A percentile compares a stretch with the other conserved stretches of the same genome.
Evolutionary conservation across 805 yeast genomes (phyloP).

Genomic region (Blastobotrys attinorum): DNA sequence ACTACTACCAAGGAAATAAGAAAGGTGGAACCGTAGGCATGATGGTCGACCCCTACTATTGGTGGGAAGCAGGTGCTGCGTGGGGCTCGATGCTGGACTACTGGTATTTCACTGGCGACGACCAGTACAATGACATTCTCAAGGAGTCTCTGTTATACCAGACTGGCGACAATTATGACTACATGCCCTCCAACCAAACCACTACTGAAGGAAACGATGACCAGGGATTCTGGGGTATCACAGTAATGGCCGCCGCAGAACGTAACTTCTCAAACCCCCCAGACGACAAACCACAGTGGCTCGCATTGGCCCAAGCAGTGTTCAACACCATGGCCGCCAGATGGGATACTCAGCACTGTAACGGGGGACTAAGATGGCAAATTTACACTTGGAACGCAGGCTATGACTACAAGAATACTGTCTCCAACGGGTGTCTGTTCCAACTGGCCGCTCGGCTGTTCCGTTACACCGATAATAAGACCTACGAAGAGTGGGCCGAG

Average conservation of each 20-base stretch:
- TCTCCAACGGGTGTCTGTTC: slow-evolving; percentile 85
- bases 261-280: slow-evolving; percentile 71
- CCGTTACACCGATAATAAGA: slow-evolving; percentile 65
- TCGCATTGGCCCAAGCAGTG: slow-evolving; percentile 76
- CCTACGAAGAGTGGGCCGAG: slow-evolving; percentile 70
- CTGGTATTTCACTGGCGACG: slow-evolving; percentile 61
- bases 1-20: slow-evolving; percentile 56
- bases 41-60: slow-evolving; percentile 86
- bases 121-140: slow-evolving; percentile 52
- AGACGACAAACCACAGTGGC: slow-evolving; percentile 61
- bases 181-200: slow-evolving; percentile 80
- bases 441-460: slow-evolving; percentile 82
- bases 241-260: slow-evolving; percentile 89
- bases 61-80: slow-evolving; percentile 99
- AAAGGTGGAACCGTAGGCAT: slow-evolving; percentile 78
- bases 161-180: slow-evolving; percentile 65
- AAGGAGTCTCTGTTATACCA: slow-evolving; percentile 63
- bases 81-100: slow-evolving; percentile 84
- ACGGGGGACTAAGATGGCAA: slow-evolving; percentile 95
- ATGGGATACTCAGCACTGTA: slow-evolving; percentile 72
- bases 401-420: slow-evolving; percentile 85
- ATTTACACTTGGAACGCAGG: slow-evolving; percentile 92
- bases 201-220: slow-evolving; percentile 97
- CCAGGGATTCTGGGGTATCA: slow-evolving; percentile 95
- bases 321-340: slow-evolving; percentile 84